Evolutionary conservation across 495 filamentous ascomycete species (phyloP), one percentile per base, ranked within the genome.

Genomic region (Penicillium coffeae): DNA sequence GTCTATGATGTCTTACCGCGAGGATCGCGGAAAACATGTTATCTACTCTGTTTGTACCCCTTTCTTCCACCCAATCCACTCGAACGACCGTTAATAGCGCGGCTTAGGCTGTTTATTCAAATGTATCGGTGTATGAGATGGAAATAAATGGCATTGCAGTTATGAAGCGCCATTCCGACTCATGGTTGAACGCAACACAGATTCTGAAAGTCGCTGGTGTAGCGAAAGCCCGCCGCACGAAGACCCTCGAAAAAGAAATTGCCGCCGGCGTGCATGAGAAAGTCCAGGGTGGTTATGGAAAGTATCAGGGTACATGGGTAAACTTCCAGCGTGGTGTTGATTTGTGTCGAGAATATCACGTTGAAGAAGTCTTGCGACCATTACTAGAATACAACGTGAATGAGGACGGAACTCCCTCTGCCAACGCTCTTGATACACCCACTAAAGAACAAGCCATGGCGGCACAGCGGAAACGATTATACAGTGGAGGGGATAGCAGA

Each of bases 391-490:
- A 96, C 63, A 89, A 95, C 65, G 86, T 91, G 74, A 83, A 92
- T 47, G 89, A 88, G 2, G 78, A 79, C 15, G 72, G 77, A n/a
- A 73, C 73, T 3, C 64, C 76, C 32, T 77, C 83, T 27, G 72
- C 85, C 40, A 77, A 79, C 49, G 70, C 74, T 25, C 76, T 90
- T 42, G 84, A 95, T 47, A 98, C 93, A 3, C 93, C 93, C 0
- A 98, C 93, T n/a, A 98, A 98, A 65, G 93, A 98, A 69, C 93
- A 98, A 68, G 93, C 93, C 44, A 95, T 96, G 93, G 94, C 93
- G 21, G 94, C 94, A 12, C 90, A 95, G 63, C 76, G 93, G 48
- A 97, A 98, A 62, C 80, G 91, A 47, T 88, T 96, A 59, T 94
- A 87, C 55, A 82, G 82, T 16, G 79, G 78, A 35, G 74, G 82